These are phyloP conservation scores for Fusarium agapanthi DNA, from an alignment of 2,329 filamentous ascomycete genomes.

Conservation along the genomic window DNA sequence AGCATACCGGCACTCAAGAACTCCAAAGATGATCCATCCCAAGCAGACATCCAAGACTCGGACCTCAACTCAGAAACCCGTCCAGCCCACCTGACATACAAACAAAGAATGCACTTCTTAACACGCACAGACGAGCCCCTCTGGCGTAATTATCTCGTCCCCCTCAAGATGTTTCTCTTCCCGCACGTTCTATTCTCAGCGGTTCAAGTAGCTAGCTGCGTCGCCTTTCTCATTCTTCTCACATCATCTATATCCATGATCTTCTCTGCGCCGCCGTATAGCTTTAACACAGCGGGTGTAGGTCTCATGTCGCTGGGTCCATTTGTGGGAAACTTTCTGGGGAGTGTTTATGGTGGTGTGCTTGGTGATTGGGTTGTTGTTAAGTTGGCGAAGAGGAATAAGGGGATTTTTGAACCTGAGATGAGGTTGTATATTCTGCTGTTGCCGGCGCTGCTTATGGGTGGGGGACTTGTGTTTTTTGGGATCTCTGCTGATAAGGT, in stretches of 20 bases:
- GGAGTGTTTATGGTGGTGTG: constrained; percentile 50
- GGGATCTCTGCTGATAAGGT: constrained; percentile 48
- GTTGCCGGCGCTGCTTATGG: constrained; percentile 44
- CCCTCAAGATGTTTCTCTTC: constrained; percentile 37
- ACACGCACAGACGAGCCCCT: constrained; percentile 34
- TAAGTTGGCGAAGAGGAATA: constrained; percentile 48
- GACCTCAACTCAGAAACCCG: neutral
- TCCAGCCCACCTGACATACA: neutral
- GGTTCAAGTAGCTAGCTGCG: constrained; percentile 47
- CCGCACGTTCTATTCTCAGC: constrained; percentile 52
- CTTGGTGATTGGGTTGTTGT: constrained; percentile 51
- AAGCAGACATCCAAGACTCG: neutral
- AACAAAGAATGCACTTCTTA: constrained; percentile 22
- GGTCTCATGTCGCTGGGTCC: constrained; percentile 42
- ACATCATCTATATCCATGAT: constrained; percentile 46
- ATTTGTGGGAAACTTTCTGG: constrained; percentile 51
- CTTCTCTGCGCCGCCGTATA: constrained; percentile 47
- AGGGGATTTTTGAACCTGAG: constrained; percentile 54
- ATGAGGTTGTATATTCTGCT: constrained; percentile 49
- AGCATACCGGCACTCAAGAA: neutral
- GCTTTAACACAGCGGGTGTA: constrained; percentile 37
- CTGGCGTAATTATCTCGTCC: constrained; percentile 24
- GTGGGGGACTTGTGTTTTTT: constrained; percentile 50
- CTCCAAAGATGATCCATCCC: neutral
- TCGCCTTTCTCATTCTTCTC: constrained; percentile 30